phyloP scores from a whole-genome alignment of 139 green algal species.

The Deuterostichococcus epilithicus region DNA sequence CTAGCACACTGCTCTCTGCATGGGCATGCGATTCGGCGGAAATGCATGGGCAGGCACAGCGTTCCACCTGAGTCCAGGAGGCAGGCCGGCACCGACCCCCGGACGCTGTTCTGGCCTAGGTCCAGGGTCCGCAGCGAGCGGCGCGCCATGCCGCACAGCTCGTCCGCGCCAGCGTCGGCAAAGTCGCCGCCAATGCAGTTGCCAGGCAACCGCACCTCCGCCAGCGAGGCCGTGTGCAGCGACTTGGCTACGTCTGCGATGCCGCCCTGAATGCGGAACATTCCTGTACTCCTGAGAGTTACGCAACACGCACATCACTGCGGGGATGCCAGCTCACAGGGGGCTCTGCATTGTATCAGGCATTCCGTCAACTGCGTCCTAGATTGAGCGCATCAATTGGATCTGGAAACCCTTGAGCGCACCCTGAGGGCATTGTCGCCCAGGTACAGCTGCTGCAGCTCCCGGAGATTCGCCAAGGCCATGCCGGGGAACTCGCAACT shows the following conservation, averaged over 20 bases:
- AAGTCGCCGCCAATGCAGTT: neutral
- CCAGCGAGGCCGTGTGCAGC: neutral
- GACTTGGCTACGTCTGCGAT: neutral
- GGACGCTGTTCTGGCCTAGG: neutral
- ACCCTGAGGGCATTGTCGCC: neutral
- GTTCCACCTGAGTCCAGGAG: neutral
- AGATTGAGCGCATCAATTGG: too few species aligned
- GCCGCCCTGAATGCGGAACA: neutral
- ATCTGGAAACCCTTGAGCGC: too few species aligned
- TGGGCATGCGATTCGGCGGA: too few species aligned
- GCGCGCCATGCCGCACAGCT: neutral
- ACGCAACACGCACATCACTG: too few species aligned
- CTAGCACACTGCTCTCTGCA: too few species aligned
- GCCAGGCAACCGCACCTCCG: neutral
- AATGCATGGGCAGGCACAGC: too few species aligned
- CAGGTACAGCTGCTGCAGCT: neutral
- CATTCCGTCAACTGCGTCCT: too few species aligned
- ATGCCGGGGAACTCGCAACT: neutral
- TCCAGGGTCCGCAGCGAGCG: neutral
- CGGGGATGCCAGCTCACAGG: too few species aligned
- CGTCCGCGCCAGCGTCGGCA: neutral
- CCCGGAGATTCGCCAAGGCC: neutral
- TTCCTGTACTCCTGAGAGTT: too few species aligned
- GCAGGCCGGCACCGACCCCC: neutral
- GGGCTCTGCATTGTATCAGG: too few species aligned